These are phyloP conservation scores for Rubia yunnanensis DNA, from an alignment of 257 asterid genomes.

Conservation along the genomic window DNA sequence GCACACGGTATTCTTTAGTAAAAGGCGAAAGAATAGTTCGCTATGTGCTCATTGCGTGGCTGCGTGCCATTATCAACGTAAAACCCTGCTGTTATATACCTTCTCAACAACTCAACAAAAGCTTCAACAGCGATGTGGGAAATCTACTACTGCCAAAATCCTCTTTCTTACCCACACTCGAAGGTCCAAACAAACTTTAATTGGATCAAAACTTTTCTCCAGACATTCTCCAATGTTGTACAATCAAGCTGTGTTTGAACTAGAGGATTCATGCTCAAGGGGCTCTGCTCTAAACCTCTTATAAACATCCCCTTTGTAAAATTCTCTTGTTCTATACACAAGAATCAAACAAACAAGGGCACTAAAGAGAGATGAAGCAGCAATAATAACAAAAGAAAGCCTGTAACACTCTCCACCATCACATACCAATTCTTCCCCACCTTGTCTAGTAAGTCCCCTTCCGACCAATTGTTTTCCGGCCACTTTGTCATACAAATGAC, in stretches of 20 bases:
- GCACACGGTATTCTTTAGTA: too few species aligned
- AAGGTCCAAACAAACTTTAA: too few species aligned
- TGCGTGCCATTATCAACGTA: too few species aligned
- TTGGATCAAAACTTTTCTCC: too few species aligned
- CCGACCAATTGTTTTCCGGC: conserved; percentile 29
- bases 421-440: conserved; percentile 29
- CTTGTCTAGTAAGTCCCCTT: conserved; percentile 18
- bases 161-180: too few species aligned
- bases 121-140: conserved; percentile 8
- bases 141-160: too few species aligned
- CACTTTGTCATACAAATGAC: conserved; percentile 32
- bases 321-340: conserved; percentile 32
- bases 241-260: neutral
- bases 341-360: conserved; percentile 22
- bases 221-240: too few species aligned
- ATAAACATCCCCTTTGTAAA: conserved; percentile 34
- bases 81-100: neutral
- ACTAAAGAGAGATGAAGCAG: conserved; percentile 22
- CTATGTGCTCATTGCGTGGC: too few species aligned
- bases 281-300: conserved; percentile 7
- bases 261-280: neutral
- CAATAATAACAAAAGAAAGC: conserved; percentile 23
- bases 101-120: rapidly evolving
- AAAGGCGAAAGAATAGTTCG: too few species aligned
- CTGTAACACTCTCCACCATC: conserved; percentile 28